Conservation (phyloP, 345 rosid genomes). For the Rubroshorea leprosula region DNA sequence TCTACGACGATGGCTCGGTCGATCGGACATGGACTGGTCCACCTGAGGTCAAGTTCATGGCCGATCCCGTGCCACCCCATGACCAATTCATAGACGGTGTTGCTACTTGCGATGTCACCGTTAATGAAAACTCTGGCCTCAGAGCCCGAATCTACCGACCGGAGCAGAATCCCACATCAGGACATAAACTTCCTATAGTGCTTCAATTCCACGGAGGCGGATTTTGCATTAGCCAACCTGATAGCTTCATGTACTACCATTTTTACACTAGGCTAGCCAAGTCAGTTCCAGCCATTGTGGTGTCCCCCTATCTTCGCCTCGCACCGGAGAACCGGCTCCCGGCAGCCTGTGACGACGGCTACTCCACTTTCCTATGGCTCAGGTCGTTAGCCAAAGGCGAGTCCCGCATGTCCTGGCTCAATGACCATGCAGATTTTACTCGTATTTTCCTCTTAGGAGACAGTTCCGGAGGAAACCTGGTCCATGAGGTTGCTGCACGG, state of each 20-base stretch:
- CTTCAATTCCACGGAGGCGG: constrained; percentile 53
- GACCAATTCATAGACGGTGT: constrained; percentile 40
- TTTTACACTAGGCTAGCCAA: constrained; percentile 25
- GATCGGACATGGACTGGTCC: constrained; percentile 68
- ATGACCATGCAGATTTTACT: constrained; percentile 25
- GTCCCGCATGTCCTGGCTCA: constrained; percentile 30
- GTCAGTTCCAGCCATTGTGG: constrained; percentile 28
- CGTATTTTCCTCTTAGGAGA: constrained; percentile 45
- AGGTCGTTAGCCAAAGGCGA: constrained; percentile 24
- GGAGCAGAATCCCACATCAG: background rate
- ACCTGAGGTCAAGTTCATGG: constrained; percentile 50
- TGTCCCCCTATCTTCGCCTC: constrained; percentile 34
- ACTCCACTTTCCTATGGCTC: constrained; percentile 40
- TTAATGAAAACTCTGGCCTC: constrained; percentile 24
- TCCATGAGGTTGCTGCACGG: constrained; percentile 35
- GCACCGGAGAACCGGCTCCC: constrained; percentile 48
- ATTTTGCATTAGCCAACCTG: constrained; percentile 40
- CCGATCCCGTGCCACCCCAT: constrained; percentile 48
- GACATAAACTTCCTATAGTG: constrained; percentile 37
- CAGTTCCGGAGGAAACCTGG: constrained; percentile 45
- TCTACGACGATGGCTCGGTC: constrained; percentile 49
- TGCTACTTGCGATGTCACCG: constrained; percentile 38
- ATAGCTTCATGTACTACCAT: constrained; percentile 35
- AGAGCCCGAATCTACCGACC: constrained; percentile 48
- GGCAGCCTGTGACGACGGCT: constrained; percentile 38